Conservation (phyloP, 2,329 filamentous ascomycete species). For the Esteya vermicola region DNA sequence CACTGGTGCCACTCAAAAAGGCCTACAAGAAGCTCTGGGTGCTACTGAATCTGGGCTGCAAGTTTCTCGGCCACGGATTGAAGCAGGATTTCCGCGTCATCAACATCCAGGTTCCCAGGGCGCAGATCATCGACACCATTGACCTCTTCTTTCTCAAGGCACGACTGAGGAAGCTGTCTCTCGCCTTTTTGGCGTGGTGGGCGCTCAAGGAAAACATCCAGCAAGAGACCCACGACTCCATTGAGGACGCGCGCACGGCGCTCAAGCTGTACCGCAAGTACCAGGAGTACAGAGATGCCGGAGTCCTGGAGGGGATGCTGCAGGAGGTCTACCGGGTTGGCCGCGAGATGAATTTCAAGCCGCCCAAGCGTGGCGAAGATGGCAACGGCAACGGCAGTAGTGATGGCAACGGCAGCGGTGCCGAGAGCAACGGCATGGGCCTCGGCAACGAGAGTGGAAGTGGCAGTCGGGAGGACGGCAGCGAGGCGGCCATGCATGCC, state of each 20-base stretch:
- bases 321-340: conserved; percentile 62
- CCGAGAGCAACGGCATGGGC: no score
- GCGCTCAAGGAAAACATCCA: conserved; percentile 92
- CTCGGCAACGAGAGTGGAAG: no score
- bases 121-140: conserved; percentile 88
- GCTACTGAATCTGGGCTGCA: conserved; percentile 81
- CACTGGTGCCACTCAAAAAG: conserved; percentile 73
- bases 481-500: conserved; percentile 13
- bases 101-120: conserved; percentile 86
- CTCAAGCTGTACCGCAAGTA: conserved; percentile 82
- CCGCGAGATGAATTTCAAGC: conserved; percentile 34
- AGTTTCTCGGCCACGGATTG: conserved; percentile 86
- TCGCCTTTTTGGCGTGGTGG: conserved; percentile 84
- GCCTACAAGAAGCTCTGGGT: conserved; percentile 99
- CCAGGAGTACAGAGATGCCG: conserved; percentile 75
- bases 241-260: conserved; percentile 87
- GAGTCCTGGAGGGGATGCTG: conserved; percentile 68
- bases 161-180: conserved; percentile 71
- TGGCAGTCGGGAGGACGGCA: no score
- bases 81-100: conserved; percentile 95
- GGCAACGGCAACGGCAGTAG: no score
- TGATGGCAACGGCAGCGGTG: no score
- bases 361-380: conserved; percentile 33
- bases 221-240: conserved; percentile 80
- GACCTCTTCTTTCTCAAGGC: conserved; percentile 75